Evolutionary conservation across 2,329 filamentous ascomycete genomes (phyloP).

Genomic region (Sclerotinia sclerotiorum): DNA sequence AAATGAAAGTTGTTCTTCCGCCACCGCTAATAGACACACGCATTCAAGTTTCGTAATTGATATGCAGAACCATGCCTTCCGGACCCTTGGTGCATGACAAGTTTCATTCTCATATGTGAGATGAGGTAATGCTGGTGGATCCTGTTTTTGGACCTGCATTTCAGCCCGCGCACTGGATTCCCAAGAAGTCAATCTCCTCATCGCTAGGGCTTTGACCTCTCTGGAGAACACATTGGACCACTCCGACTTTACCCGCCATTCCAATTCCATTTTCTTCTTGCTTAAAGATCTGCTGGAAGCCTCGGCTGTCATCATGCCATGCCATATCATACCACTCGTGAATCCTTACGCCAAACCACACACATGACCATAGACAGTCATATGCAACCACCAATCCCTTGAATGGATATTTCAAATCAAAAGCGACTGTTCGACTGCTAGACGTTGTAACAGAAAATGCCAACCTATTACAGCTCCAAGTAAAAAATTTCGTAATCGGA

Average conservation of each 20-base stretch:
- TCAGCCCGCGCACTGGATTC: background rate
- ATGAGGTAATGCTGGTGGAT: conserved; percentile 14
- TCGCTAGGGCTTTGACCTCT: conserved; percentile 8
- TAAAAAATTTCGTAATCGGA: conserved; percentile 6
- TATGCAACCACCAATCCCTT: background rate
- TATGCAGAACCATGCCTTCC: conserved; percentile 16
- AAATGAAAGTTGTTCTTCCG: conserved; percentile 1
- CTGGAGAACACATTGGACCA: conserved; percentile 7
- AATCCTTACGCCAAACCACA: background rate
- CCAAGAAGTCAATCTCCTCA: conserved; percentile 8
- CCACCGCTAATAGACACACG: conserved; percentile 8
- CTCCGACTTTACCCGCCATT: conserved; percentile 10
- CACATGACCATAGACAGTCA: background rate
- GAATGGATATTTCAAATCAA: background rate
- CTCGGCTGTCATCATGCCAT: background rate
- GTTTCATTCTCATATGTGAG: conserved; percentile 10
- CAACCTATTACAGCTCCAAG: background rate
- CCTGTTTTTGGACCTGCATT: conserved; percentile 18
- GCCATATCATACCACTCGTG: background rate
- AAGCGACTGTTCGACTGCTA: background rate
- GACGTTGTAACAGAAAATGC: background rate
- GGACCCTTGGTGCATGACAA: conserved; percentile 21
- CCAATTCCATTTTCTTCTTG: background rate
- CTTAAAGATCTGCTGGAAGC: background rate
- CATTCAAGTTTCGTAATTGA: conserved; percentile 14